phyloP scores from a whole-genome alignment of 2,329 filamentous ascomycete genomes.

The Emericellopsis cladophorae region DNA sequence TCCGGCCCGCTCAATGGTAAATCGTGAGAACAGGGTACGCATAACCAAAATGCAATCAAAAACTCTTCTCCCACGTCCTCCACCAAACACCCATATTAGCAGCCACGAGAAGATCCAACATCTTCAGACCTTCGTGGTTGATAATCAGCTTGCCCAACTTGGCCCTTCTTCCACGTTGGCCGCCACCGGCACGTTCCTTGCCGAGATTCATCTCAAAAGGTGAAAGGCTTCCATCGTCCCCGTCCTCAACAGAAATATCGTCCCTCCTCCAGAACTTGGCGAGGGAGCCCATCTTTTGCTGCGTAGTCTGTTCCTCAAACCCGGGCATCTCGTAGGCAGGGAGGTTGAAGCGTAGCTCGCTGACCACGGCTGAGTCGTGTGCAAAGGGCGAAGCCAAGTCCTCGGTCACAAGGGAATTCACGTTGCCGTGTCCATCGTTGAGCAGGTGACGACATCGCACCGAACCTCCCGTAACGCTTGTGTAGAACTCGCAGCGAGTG shows the following conservation, averaged over 20 bases:
- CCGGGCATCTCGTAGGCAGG: slow-evolving; percentile 40
- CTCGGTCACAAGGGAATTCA: slow-evolving; percentile 29
- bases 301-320: slow-evolving; percentile 15
- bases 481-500: slow-evolving; percentile 74
- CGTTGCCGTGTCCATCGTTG: slow-evolving; percentile 21
- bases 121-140: slow-evolving; percentile 80
- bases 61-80: slow-evolving; percentile 62
- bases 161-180: slow-evolving; percentile 70
- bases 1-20: too few relatives aligned
- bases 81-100: slow-evolving; percentile 92
- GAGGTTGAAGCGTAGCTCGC: slow-evolving; percentile 83
- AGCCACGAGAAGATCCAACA: slow-evolving; percentile 86
- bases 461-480: slow-evolving; percentile 61
- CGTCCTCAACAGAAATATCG: slow-evolving; percentile 23
- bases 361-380: slow-evolving; percentile 39
- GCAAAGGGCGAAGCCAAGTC: neutral
- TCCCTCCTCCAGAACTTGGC: slow-evolving; percentile 24
- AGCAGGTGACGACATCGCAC: slow-evolving; percentile 66
- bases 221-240: slow-evolving; percentile 19
- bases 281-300: slow-evolving; percentile 26
- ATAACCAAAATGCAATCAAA: slow-evolving; percentile 13
- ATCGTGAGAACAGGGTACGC: too few relatives aligned
- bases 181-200: slow-evolving; percentile 74
- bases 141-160: slow-evolving; percentile 92
- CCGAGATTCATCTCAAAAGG: slow-evolving; percentile 63